phyloP scores from a whole-genome alignment of 2,329 filamentous ascomycete species.

The Fusarium cicatricum region DNA sequence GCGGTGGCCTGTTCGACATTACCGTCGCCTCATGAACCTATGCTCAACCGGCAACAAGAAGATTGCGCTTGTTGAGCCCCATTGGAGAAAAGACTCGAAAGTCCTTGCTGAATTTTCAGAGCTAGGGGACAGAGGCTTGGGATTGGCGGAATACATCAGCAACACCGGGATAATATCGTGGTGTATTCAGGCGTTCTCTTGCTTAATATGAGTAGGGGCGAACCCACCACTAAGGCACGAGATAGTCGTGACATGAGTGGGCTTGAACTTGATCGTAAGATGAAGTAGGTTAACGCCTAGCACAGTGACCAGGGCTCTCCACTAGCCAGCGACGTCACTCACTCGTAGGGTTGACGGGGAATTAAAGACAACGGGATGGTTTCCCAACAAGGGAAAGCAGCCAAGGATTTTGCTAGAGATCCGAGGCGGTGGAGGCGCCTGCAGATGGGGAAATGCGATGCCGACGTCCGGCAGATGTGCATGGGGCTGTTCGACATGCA shows the following conservation, averaged over 20 bases:
- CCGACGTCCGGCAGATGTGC: conserved; percentile 38
- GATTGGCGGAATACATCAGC: conserved; percentile 1
- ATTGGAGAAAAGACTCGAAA: neutral
- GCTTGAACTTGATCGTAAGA: conserved; percentile 30
- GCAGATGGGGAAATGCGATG: conserved; percentile 39
- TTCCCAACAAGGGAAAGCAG: conserved; percentile 15
- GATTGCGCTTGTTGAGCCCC: conserved; percentile 5
- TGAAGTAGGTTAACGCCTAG: conserved; percentile 8
- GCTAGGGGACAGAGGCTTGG: conserved; percentile 1
- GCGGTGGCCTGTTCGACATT: conserved; percentile 28
- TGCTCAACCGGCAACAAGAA: conserved; percentile 14
- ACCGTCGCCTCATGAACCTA: conserved; percentile 24
- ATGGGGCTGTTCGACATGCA: conserved; percentile 22
- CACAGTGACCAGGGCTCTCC: conserved; percentile 6
- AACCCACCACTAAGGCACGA: conserved; percentile 22
- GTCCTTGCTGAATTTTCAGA: neutral
- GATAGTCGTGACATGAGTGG: conserved; percentile 20
- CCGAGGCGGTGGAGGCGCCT: conserved; percentile 32
- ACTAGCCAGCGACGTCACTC: conserved; percentile 34
- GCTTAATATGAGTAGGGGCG: conserved; percentile 16
- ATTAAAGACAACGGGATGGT: conserved; percentile 24
- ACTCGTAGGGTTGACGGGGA: no score
- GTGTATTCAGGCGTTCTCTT: conserved; percentile 10
- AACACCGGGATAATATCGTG: conserved; percentile 10
- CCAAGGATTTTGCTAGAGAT: conserved; percentile 30